Evolutionary conservation across 2,329 filamentous ascomycete genomes (phyloP).

Genomic region (Stemphylium beticola): DNA sequence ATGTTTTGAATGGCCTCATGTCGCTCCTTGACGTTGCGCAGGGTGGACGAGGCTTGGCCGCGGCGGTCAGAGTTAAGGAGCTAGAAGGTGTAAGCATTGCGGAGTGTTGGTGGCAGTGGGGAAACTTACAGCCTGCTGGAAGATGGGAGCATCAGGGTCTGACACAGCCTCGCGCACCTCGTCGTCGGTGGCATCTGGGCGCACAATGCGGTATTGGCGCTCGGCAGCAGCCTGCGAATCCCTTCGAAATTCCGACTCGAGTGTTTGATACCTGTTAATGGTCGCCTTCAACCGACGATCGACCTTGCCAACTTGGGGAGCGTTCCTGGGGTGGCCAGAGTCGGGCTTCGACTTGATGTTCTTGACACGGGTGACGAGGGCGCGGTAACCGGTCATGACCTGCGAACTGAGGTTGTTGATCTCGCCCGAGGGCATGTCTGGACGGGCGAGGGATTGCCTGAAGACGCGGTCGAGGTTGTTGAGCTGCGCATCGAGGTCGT

Average conservation of each 20-base stretch:
- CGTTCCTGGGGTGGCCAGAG: constrained; percentile 73
- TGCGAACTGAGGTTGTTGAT: constrained; percentile 77
- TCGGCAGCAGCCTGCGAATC: constrained; percentile 83
- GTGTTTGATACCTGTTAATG: constrained; percentile 80
- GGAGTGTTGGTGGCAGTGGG: background rate
- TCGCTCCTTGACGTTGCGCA: constrained; percentile 80
- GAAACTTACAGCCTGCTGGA: constrained; percentile 72
- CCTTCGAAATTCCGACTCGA: constrained; percentile 81
- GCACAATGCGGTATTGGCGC: constrained; percentile 88
- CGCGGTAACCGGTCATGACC: constrained; percentile 83
- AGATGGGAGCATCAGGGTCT: constrained; percentile 77
- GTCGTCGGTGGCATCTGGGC: constrained; percentile 76
- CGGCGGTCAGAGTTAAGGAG: constrained; percentile 81
- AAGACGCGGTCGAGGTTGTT: constrained; percentile 74
- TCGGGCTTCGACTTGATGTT: constrained; percentile 82
- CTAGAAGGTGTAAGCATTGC: constrained; percentile 42
- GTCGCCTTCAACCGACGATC: constrained; percentile 80
- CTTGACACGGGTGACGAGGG: constrained; percentile 79
- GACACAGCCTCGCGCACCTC: constrained; percentile 82
- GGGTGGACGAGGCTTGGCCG: constrained; percentile 79
- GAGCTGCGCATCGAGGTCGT: constrained; percentile 74
- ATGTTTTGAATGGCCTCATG: constrained; percentile 91
- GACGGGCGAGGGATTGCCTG: constrained; percentile 73
- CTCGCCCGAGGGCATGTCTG: constrained; percentile 72
- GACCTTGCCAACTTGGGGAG: constrained; percentile 79